These are phyloP conservation scores for Sclerotinia trifoliorum DNA, from an alignment of 2,329 filamentous ascomycete species.

Conservation along the genomic window DNA sequence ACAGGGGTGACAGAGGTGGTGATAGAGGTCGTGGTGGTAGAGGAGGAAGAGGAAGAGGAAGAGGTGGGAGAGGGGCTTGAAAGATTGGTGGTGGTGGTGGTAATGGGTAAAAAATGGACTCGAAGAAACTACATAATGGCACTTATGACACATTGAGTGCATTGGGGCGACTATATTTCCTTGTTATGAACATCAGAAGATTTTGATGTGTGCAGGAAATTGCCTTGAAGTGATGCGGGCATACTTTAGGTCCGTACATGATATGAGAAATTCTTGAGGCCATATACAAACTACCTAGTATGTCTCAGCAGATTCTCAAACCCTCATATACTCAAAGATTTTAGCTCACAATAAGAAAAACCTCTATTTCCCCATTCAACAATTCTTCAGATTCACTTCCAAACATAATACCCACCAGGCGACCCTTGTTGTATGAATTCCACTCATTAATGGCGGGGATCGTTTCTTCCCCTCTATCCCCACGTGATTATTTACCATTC, in stretches of 20 bases:
- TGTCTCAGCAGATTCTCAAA: slow-evolving; percentile 7
- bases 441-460: slow-evolving; percentile 11
- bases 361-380: neutral
- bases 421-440: neutral
- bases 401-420: neutral
- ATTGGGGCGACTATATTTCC: neutral
- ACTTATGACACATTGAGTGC: neutral
- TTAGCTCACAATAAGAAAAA: neutral
- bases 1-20: slow-evolving; percentile 52
- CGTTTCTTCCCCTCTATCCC: neutral
- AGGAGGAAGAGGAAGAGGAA: slow-evolving; percentile 32
- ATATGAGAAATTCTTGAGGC: neutral
- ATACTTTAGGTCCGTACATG: slow-evolving; percentile 5
- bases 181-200: neutral
- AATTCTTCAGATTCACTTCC: neutral
- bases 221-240: slow-evolving; percentile 12
- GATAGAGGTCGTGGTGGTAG: slow-evolving; percentile 40
- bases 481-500: slow-evolving; percentile 15
- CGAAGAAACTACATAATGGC: slow-evolving; percentile 10
- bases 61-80: slow-evolving; percentile 31
- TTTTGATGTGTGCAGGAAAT: neutral
- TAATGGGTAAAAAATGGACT: slow-evolving; percentile 13
- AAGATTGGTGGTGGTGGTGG: slow-evolving; percentile 1
- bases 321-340: neutral
- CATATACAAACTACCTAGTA: neutral